Evolutionary conservation across 768 basidiomycete genomes (phyloP).

Genomic region (Mycena vitilis): DNA sequence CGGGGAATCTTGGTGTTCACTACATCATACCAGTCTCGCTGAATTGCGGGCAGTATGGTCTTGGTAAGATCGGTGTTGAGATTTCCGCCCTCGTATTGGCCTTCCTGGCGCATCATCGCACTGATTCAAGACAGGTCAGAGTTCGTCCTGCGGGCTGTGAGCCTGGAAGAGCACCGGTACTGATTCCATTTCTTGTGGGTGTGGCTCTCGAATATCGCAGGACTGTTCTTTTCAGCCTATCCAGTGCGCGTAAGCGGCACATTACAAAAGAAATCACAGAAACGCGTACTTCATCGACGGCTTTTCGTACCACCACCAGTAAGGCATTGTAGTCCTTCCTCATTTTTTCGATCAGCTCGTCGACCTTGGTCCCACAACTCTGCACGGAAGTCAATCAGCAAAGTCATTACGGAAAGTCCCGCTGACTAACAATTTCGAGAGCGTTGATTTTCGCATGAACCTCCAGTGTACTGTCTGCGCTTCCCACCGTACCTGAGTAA

Average conservation of each 20-base stretch:
- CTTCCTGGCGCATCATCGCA: constrained; percentile 31
- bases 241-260: background rate
- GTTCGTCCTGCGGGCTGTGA: too few species aligned
- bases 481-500: background rate
- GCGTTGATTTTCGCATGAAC: background rate
- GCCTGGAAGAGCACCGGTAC: constrained; percentile 12
- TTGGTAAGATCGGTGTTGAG: constrained; percentile 23
- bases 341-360: background rate
- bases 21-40: background rate
- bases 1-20: background rate
- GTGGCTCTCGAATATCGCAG: constrained; percentile 11
- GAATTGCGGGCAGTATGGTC: background rate
- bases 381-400: background rate
- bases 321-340: background rate
- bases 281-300: constrained; percentile 21
- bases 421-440: background rate
- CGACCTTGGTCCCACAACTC: background rate
- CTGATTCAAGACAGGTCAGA: constrained; percentile 8
- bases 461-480: background rate
- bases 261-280: background rate
- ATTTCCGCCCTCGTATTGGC: constrained; percentile 21
- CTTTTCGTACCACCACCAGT: background rate
- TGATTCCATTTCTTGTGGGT: constrained; percentile 32
- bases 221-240: constrained; percentile 26
- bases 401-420: background rate